phyloP scores from a whole-genome alignment of 2,329 filamentous ascomycete species.

The Paramyrothecium roridum region DNA sequence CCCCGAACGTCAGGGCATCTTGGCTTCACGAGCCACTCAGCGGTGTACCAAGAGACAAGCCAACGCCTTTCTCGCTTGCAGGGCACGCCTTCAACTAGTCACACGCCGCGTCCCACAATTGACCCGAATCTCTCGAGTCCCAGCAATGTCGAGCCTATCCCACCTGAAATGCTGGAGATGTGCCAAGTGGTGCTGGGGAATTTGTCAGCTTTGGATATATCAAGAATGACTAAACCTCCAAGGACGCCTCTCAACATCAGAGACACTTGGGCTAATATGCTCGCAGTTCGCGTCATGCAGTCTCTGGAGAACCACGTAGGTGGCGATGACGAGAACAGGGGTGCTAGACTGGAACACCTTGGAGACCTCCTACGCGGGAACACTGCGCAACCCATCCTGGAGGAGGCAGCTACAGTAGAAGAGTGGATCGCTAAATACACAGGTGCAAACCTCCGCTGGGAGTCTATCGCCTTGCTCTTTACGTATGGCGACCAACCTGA shows the following conservation, averaged over 20 bases:
- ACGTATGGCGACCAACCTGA: slow-evolving; percentile 3
- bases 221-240: slow-evolving; percentile 25
- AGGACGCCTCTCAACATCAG: slow-evolving; percentile 2
- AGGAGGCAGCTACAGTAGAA: slow-evolving; percentile 28
- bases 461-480: slow-evolving; percentile 37
- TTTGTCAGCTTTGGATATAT: slow-evolving; percentile 22
- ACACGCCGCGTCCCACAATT: background rate
- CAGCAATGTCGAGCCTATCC: background rate
- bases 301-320: slow-evolving; percentile 29
- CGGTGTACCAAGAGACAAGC: slow-evolving; percentile 38
- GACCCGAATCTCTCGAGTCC: background rate
- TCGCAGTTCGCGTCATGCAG: slow-evolving; percentile 20
- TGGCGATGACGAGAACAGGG: slow-evolving; percentile 12
- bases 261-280: background rate
- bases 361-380: slow-evolving; percentile 33
- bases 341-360: slow-evolving; percentile 30
- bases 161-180: slow-evolving; percentile 20
- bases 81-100: background rate
- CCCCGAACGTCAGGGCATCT: slow-evolving; percentile 30
- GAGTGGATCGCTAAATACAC: slow-evolving; percentile 37
- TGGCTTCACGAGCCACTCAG: slow-evolving; percentile 40
- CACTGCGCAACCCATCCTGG: slow-evolving; percentile 28
- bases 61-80: slow-evolving; percentile 31
- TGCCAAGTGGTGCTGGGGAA: slow-evolving; percentile 33
- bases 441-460: slow-evolving; percentile 37